Evolutionary conservation across 352 stramenopile species (phyloP).

Genomic region (Plasmopara halstedii): DNA sequence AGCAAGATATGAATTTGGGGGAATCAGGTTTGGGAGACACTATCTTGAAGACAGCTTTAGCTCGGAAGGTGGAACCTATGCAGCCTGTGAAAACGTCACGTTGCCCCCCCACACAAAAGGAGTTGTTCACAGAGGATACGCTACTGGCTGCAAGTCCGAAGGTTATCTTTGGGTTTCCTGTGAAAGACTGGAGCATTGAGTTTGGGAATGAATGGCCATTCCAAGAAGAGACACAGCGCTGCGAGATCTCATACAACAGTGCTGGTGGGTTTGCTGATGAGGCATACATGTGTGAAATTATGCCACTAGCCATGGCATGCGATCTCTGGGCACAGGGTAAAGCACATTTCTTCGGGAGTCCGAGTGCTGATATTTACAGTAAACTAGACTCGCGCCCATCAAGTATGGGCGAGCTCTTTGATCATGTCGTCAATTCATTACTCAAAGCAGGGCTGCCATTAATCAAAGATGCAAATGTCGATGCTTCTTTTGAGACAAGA

Average conservation of each 20-base stretch:
- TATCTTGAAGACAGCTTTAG: constrained; percentile 23
- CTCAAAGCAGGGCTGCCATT: constrained; percentile 8
- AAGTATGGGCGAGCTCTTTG: constrained; percentile 7
- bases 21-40: constrained; percentile 5
- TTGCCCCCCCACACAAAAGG: constrained; percentile 5
- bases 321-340: constrained; percentile 27
- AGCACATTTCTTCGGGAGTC: constrained; percentile 7
- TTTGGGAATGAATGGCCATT: constrained; percentile 18
- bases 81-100: constrained; percentile 9
- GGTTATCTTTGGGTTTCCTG: constrained; percentile 24
- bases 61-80: constrained; percentile 20
- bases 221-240: constrained; percentile 9
- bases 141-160: constrained; percentile 17
- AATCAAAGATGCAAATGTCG: constrained; percentile 2
- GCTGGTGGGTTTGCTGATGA: neutral
- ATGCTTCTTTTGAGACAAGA: constrained; percentile 21
- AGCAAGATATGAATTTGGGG: constrained; percentile 9
- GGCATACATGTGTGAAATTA: constrained; percentile 7
- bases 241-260: constrained; percentile 11
- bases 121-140: constrained; percentile 2
- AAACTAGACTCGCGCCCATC: neutral
- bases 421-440: constrained; percentile 11
- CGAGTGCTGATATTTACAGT: neutral
- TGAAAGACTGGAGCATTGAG: constrained; percentile 18
- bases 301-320: constrained; percentile 21